These are phyloP conservation scores for Metarhizium humberi DNA, from an alignment of 2,329 filamentous ascomycete genomes.

Conservation along the genomic window DNA sequence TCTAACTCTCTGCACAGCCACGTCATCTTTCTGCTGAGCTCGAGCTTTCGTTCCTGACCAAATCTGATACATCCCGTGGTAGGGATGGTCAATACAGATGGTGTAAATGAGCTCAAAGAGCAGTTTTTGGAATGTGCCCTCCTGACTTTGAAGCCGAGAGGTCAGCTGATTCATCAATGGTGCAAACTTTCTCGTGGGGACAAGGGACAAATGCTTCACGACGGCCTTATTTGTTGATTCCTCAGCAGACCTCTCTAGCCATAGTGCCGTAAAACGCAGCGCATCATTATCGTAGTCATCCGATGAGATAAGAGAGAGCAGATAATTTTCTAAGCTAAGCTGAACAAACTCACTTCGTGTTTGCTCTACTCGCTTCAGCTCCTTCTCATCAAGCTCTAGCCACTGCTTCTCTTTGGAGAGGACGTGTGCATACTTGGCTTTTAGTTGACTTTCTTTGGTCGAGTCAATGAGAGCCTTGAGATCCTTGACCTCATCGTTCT, in stretches of 20 bases:
- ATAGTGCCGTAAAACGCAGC: slow-evolving; percentile 85
- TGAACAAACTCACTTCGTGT: slow-evolving; percentile 77
- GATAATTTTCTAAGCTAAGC: slow-evolving; percentile 85
- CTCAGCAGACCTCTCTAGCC: slow-evolving; percentile 80
- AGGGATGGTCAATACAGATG: slow-evolving; percentile 89
- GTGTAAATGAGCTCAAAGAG: slow-evolving; percentile 63
- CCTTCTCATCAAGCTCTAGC: slow-evolving; percentile 82
- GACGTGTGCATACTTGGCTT: slow-evolving; percentile 47
- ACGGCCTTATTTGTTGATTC: slow-evolving; percentile 71
- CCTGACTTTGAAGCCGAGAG: slow-evolving; percentile 72
- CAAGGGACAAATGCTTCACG: slow-evolving; percentile 55
- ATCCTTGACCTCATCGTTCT: slow-evolving; percentile 69
- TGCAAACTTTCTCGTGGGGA: slow-evolving; percentile 88
- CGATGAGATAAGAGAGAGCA: slow-evolving; percentile 73
- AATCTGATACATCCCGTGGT: slow-evolving; percentile 95
- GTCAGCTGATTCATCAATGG: slow-evolving; percentile 91
- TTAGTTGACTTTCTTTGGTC: slow-evolving; percentile 43
- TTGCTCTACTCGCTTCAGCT: slow-evolving; percentile 68
- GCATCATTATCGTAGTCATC: slow-evolving; percentile 86
- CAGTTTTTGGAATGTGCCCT: slow-evolving; percentile 65
- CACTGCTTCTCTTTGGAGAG: slow-evolving; percentile 71
- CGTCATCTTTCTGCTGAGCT: slow-evolving; percentile 61
- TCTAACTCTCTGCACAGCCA: slow-evolving; percentile 61
- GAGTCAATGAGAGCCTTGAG: slow-evolving; percentile 51
- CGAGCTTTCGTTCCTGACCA: slow-evolving; percentile 71